phyloP scores from a whole-genome alignment of 1,284 basidiomycete genomes.

The Tranzscheliella williamsii region DNA sequence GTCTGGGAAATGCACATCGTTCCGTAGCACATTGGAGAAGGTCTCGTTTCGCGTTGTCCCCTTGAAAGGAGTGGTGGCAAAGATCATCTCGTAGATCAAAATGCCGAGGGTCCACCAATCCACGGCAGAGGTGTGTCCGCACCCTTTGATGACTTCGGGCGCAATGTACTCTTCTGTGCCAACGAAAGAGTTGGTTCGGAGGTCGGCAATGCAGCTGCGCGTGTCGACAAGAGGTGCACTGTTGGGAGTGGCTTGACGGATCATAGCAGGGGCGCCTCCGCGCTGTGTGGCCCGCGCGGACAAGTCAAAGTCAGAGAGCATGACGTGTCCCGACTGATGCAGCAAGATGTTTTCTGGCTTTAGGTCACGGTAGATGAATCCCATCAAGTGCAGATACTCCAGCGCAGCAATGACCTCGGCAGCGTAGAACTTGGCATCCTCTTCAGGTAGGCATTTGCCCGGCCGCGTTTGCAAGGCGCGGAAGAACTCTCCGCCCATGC shows the following conservation, averaged over 20 bases:
- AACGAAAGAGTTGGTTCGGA: constrained; percentile 97
- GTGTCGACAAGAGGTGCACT: constrained; percentile 95
- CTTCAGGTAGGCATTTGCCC: constrained; percentile 92
- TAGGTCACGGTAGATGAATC: constrained; percentile 97
- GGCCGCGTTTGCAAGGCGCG: constrained; percentile 79
- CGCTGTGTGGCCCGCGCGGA: constrained; percentile 82
- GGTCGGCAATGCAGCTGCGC: constrained; percentile 93
- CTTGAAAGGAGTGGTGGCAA: constrained; percentile 98
- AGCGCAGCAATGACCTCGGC: constrained; percentile 96
- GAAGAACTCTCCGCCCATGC: constrained; percentile 99
- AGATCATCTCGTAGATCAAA: constrained; percentile 99
- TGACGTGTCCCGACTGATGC: constrained; percentile 99
- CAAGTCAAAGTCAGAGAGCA: constrained; percentile 98
- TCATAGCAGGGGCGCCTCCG: constrained; percentile 83
- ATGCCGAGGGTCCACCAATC: constrained; percentile 99
- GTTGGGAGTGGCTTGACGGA: constrained; percentile 83
- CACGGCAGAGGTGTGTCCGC: constrained; percentile 95
- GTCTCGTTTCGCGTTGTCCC: constrained; percentile 91
- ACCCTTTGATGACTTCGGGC: constrained; percentile 95
- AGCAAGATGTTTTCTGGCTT: constrained; percentile 98
- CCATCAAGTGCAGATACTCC: constrained; percentile 97
- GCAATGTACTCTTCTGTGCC: constrained; percentile 99
- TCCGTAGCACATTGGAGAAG: constrained; percentile 89
- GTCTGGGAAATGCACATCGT: constrained; percentile 86
- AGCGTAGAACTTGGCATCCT: constrained; percentile 94